These are phyloP conservation scores for Acanthamoeba sp. DNA, from an alignment of 208 protist genomes.

Conservation along the genomic window DNA sequence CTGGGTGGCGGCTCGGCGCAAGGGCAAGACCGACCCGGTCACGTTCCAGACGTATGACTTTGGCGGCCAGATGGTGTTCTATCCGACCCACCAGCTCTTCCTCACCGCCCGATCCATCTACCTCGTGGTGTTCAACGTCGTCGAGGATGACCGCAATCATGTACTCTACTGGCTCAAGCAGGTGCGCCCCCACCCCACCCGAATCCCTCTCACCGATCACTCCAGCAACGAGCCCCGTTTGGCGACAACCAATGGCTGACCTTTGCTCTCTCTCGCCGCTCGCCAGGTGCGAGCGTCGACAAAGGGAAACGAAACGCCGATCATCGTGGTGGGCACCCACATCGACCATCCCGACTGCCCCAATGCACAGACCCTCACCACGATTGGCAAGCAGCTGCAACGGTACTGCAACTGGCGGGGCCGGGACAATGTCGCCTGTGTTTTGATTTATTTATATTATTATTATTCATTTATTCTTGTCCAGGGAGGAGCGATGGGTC, in stretches of 20 bases:
- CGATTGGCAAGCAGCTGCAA: not conserved
- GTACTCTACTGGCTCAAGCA: conserved; percentile 82
- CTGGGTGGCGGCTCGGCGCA: conserved; percentile 10
- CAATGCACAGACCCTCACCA: not conserved
- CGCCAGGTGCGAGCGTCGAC: conserved; percentile 36
- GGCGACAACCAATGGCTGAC: too few relatives aligned
- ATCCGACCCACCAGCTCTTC: conserved; percentile 71
- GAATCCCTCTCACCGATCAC: not conserved
- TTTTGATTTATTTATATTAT: conserved; percentile 1
- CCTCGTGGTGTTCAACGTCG: conserved; percentile 77
- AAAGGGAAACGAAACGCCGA: conserved; percentile 15
- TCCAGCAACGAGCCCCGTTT: too few relatives aligned
- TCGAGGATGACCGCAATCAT: conserved; percentile 71
- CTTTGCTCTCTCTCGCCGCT: not conserved
- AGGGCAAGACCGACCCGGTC: conserved; percentile 22
- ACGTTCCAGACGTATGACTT: conserved; percentile 69
- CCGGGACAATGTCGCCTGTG: not conserved
- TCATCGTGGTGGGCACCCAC: conserved; percentile 50
- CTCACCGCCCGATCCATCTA: conserved; percentile 67
- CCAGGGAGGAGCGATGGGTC: not conserved
- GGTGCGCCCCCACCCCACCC: not conserved
- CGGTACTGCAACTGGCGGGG: not conserved
- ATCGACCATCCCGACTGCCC: conserved; percentile 24
- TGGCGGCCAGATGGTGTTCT: conserved; percentile 71
- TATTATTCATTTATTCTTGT: not conserved